These are phyloP conservation scores for Acidomyces sp. DNA, from an alignment of 495 filamentous ascomycete genomes.

Conservation along the genomic window DNA sequence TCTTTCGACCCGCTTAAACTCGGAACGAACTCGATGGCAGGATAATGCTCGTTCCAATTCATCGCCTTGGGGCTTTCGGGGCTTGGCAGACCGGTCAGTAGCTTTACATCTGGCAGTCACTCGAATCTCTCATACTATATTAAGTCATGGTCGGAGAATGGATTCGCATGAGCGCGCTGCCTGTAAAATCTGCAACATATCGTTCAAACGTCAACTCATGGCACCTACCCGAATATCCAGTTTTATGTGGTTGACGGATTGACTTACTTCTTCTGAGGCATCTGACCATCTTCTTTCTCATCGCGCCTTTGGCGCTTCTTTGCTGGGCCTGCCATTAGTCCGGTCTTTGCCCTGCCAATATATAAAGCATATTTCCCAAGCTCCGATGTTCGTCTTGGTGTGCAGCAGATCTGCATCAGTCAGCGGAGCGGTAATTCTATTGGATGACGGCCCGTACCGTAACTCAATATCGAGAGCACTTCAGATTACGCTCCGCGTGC, in stretches of 20 bases:
- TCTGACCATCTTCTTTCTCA: conserved; percentile 34
- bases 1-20: no score
- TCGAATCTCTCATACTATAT: conserved; percentile 53
- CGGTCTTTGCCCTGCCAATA: no score
- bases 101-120: background rate
- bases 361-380: no score
- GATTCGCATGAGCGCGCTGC: conserved; percentile 93
- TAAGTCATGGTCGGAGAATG: conserved; percentile 84
- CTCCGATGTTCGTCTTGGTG: no score
- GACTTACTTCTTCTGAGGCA: conserved; percentile 37
- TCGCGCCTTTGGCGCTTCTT: conserved; percentile 63
- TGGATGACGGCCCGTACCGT: no score
- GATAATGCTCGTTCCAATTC: conserved; percentile 82
- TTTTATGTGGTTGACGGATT: conserved; percentile 21
- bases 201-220: conserved; percentile 50
- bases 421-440: no score
- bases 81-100: conserved; percentile 34
- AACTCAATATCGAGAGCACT: no score
- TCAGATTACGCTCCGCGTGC: no score
- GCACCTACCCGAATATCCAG: no score
- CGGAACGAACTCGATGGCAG: no score
- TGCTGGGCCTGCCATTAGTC: conserved; percentile 42
- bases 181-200: conserved; percentile 74
- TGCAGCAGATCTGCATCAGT: no score
- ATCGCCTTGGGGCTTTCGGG: conserved; percentile 69